Conservation (phyloP, 352 stramenopile species). For the Globisporangium splendens region DNA sequence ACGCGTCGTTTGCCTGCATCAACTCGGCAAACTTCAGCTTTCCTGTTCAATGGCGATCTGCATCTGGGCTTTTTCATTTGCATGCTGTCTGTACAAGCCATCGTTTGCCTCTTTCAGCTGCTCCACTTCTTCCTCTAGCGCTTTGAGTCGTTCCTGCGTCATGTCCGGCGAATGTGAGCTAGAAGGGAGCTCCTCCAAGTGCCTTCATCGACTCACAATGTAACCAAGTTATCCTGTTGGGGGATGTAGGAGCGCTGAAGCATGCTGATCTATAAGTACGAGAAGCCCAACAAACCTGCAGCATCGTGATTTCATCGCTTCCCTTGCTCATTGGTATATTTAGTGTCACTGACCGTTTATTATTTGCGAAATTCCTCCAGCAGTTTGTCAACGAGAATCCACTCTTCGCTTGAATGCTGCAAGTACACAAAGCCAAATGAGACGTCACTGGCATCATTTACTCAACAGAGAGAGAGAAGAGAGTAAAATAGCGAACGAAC, state of each 20-base stretch:
- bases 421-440: no score
- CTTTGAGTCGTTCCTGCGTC: slow-evolving; percentile 26
- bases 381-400: slow-evolving; percentile 22
- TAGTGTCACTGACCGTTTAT: neutral
- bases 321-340: neutral
- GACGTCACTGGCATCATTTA: slow-evolving; percentile 2
- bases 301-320: neutral
- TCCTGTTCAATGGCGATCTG: slow-evolving; percentile 71
- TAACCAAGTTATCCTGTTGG: neutral
- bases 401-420: slow-evolving; percentile 1
- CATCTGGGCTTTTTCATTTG: slow-evolving; percentile 77
- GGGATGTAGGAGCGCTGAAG: neutral
- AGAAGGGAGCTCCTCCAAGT: neutral
- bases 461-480: neutral
- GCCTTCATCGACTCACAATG: neutral
- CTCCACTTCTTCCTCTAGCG: slow-evolving; percentile 47
- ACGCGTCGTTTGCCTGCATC: slow-evolving; percentile 35
- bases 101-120: slow-evolving; percentile 57
- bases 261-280: neutral
- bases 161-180: slow-evolving; percentile 12
- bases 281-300: neutral
- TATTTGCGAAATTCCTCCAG: slow-evolving; percentile 2
- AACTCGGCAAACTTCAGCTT: slow-evolving; percentile 36
- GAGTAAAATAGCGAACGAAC: neutral
- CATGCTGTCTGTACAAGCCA: slow-evolving; percentile 55